Conservation (phyloP, 2,329 filamentous ascomycete species). For the Arthrobotrys sinensis region DNA sequence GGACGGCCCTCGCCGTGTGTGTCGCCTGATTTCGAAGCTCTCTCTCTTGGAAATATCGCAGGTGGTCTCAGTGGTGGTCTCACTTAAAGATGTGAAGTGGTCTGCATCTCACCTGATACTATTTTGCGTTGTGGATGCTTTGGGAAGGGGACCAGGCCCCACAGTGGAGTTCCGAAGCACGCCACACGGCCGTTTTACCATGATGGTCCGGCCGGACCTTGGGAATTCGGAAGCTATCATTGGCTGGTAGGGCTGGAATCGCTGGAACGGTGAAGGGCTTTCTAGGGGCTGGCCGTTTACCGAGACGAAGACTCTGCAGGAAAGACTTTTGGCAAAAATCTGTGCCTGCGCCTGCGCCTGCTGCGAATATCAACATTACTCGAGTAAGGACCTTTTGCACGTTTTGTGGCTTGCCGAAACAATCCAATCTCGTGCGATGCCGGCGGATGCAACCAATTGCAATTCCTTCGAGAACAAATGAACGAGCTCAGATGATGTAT, state of each 20-base stretch:
- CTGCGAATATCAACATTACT: not conserved
- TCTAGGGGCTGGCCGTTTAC: slow-evolving; percentile 17
- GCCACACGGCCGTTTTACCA: slow-evolving; percentile 35
- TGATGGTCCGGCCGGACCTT: slow-evolving; percentile 29
- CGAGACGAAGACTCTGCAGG: slow-evolving; percentile 25
- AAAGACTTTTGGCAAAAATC: slow-evolving; percentile 13
- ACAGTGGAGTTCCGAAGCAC: slow-evolving; percentile 56
- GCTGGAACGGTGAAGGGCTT: slow-evolving; percentile 20
- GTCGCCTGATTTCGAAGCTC: slow-evolving; percentile 44
- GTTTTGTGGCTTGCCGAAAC: slow-evolving; percentile 23
- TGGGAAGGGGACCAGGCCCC: slow-evolving; percentile 16
- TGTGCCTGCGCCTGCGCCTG: not conserved
- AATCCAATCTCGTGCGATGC: slow-evolving; percentile 19
- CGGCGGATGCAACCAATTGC: not conserved
- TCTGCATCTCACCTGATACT: slow-evolving; percentile 61
- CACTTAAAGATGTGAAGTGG: slow-evolving; percentile 39
- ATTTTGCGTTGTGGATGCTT: slow-evolving; percentile 37
- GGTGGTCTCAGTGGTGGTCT: slow-evolving; percentile 25
- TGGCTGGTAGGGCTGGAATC: slow-evolving; percentile 34
- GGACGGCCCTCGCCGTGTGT: slow-evolving; percentile 46
- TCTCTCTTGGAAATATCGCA: slow-evolving; percentile 33
- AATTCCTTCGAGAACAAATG: slow-evolving; percentile 12
- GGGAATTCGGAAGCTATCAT: slow-evolving; percentile 30
- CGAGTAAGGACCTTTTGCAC: not conserved
- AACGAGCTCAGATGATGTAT: slow-evolving; percentile 20